phyloP scores from a whole-genome alignment of 768 basidiomycete species.

The Saitozyma sp. region DNA sequence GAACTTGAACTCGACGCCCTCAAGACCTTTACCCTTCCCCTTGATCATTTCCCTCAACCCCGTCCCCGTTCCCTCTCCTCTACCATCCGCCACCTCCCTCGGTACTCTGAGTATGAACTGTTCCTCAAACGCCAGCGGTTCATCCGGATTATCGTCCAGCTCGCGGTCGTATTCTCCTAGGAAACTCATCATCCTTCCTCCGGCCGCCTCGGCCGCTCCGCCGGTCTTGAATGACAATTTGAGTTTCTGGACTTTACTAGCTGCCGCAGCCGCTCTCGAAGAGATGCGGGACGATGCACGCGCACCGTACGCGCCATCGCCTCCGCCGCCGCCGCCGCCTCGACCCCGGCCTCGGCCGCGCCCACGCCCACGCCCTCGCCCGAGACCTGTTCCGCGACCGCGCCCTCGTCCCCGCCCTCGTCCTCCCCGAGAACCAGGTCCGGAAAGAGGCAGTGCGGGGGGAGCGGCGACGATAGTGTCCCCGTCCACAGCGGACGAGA shows the following conservation, averaged over 20 bases:
- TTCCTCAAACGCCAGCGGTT: conserved; percentile 90
- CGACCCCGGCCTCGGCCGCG: conserved; percentile 22
- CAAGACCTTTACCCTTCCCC: conserved; percentile 66
- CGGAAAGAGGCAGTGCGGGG: conserved; percentile 5
- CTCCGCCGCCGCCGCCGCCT: conserved; percentile 19
- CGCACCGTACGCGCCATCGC: conserved; percentile 5
- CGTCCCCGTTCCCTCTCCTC: conserved; percentile 34
- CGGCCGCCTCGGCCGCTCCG: conserved; percentile 15
- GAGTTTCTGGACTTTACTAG: conserved; percentile 10
- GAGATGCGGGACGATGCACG: conserved; percentile 23
- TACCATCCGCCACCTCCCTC: conserved; percentile 59
- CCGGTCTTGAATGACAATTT: conserved; percentile 36
- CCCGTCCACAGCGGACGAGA: not conserved
- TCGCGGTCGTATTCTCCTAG: conserved; percentile 90
- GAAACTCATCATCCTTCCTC: conserved; percentile 69
- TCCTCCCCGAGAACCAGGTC: conserved; percentile 17
- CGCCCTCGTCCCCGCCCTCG: conserved; percentile 26
- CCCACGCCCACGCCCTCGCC: conserved; percentile 16
- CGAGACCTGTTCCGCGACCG: conserved; percentile 3
- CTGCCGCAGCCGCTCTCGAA: conserved; percentile 6
- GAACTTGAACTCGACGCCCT: conserved; percentile 97
- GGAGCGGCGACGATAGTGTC: too few species aligned
- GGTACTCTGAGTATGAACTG: conserved; percentile 92
- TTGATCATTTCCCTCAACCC: conserved; percentile 74
- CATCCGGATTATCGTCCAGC: conserved; percentile 89